These are phyloP conservation scores for Mycena sp. DNA, from an alignment of 1,284 basidiomycete species.

Conservation along the genomic window DNA sequence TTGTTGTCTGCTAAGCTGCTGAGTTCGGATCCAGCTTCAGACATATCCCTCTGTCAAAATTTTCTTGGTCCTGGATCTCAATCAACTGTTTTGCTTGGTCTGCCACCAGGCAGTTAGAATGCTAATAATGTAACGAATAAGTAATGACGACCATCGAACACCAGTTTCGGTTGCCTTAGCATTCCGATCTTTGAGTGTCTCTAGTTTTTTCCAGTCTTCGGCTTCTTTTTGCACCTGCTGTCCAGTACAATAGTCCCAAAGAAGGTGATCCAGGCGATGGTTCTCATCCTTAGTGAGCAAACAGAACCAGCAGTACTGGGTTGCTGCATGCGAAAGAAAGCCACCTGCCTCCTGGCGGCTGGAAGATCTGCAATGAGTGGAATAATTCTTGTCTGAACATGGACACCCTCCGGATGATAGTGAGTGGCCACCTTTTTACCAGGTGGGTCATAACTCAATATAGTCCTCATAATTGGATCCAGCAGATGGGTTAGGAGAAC, in stretches of 20 bases:
- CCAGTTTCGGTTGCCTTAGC: constrained; percentile 20
- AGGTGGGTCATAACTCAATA: constrained; percentile 17
- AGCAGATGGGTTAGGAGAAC: constrained; percentile 32
- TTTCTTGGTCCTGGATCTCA: too few relatives aligned
- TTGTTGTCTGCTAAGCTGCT: too few relatives aligned
- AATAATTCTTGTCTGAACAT: constrained; percentile 33
- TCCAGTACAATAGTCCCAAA: not conserved
- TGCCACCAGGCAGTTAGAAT: too few relatives aligned
- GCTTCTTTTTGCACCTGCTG: constrained; percentile 24
- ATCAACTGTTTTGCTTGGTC: too few relatives aligned
- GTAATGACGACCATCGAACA: too few relatives aligned
- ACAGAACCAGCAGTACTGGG: constrained; percentile 42
- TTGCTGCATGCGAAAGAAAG: constrained; percentile 29
- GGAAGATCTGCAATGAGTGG: constrained; percentile 38
- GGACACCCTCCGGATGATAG: constrained; percentile 36
- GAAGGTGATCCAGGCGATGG: constrained; percentile 15
- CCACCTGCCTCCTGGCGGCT: constrained; percentile 30
- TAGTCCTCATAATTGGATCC: constrained; percentile 25
- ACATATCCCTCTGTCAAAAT: too few relatives aligned
- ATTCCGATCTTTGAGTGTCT: constrained; percentile 13
- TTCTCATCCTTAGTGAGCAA: constrained; percentile 21
- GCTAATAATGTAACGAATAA: too few relatives aligned
- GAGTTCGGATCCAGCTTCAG: too few relatives aligned
- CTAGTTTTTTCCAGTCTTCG: constrained; percentile 20
- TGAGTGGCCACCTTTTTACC: constrained; percentile 16